Percentiles rank a stretch among this genome's conserved stretches.
Conservation (phyloP, 371 early-diverging fungal genomes). For the Rhizomucor pusillus region DNA sequence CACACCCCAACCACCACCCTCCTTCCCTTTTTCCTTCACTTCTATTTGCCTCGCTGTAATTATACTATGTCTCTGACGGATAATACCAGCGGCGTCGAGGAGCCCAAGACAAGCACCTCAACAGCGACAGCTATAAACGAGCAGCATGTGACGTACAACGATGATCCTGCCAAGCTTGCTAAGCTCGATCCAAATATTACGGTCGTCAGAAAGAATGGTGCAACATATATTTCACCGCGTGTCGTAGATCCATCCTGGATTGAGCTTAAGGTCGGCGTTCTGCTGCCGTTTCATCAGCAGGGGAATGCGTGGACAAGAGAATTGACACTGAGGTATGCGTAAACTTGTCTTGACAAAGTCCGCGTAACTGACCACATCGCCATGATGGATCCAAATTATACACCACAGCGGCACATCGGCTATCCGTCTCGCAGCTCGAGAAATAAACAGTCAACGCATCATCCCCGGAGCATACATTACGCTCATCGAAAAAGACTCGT, state of each 20-base stretch:
- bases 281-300: slow-evolving; percentile 51
- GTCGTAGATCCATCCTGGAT: slow-evolving; percentile 15
- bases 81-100: too few species aligned
- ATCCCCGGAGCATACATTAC: slow-evolving; percentile 63
- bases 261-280: slow-evolving; percentile 54
- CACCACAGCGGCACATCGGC: slow-evolving; percentile 52
- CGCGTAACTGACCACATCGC: too few species aligned
- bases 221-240: slow-evolving; percentile 34
- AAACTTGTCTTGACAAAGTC: too few species aligned
- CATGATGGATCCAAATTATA: not conserved
- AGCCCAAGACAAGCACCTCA: too few species aligned
- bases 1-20: too few species aligned
- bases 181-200: too few species aligned
- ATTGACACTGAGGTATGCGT: slow-evolving; percentile 39
- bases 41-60: too few species aligned
- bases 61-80: too few species aligned
- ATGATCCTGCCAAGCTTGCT: too few species aligned
- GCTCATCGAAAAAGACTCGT: slow-evolving; percentile 57
- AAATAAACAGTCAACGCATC: slow-evolving; percentile 50
- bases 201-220: slow-evolving; percentile 15
- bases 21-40: too few species aligned
- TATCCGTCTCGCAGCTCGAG: slow-evolving; percentile 54
- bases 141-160: too few species aligned
- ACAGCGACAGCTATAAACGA: too few species aligned
- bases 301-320: slow-evolving; percentile 33